Conservation (phyloP, 768 basidiomycete genomes). For the Pisolithus tinctorius region DNA sequence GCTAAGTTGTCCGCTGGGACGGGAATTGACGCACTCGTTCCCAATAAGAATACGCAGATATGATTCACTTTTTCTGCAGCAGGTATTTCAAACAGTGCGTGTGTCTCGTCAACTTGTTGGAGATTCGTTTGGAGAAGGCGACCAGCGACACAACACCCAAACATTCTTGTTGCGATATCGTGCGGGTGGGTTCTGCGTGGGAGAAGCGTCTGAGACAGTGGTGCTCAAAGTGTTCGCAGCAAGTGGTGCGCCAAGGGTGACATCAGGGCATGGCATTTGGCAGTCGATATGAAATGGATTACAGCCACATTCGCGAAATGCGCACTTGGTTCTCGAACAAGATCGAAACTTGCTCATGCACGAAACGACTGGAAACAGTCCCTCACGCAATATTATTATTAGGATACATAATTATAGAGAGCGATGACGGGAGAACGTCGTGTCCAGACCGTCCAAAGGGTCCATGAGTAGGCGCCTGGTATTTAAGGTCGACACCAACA, state of each 20-base stretch:
- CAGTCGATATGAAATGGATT: no score
- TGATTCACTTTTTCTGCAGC: slow-evolving; percentile 75
- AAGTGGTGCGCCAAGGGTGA: no score
- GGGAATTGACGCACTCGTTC: slow-evolving; percentile 47
- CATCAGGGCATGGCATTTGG: no score
- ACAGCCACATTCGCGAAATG: no score
- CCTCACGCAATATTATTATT: not conserved
- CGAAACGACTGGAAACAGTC: no score
- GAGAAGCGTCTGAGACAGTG: not conserved
- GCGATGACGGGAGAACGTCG: not conserved
- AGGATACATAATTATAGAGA: not conserved
- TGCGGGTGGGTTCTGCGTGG: not conserved
- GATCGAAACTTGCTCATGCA: not conserved
- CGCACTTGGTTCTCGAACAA: not conserved
- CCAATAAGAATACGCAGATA: slow-evolving; percentile 76
- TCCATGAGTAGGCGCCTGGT: not conserved
- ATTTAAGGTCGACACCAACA: not conserved
- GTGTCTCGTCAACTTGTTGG: slow-evolving; percentile 76
- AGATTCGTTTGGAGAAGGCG: slow-evolving; percentile 75
- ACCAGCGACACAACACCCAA: slow-evolving; percentile 75
- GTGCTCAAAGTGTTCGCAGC: no score
- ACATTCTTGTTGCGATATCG: slow-evolving; percentile 38
- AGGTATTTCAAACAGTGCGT: slow-evolving; percentile 71
- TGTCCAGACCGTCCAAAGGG: not conserved
- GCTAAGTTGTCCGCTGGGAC: not conserved